Evolutionary conservation across 176 grass and related monocot species (phyloP).

Genomic region (Dendrocalamus sinicus): DNA sequence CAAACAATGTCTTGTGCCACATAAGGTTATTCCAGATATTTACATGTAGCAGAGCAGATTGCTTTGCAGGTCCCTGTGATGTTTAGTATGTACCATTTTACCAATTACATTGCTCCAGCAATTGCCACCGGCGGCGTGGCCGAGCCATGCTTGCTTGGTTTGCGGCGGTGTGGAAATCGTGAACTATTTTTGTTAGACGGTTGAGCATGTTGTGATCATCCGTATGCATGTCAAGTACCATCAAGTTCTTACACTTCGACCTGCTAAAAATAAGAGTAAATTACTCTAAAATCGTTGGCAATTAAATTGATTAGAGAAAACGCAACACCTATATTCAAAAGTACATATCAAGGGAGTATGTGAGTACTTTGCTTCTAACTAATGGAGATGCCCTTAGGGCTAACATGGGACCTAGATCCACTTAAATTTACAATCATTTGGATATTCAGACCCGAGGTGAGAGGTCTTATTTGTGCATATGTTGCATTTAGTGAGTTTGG

Average conservation of each 20-base stretch:
- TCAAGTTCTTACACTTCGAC: not conserved
- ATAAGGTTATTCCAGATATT: conserved; percentile 21
- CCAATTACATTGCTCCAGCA: not conserved
- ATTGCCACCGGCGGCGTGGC: not conserved
- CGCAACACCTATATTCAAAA: not conserved
- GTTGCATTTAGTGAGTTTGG: no score
- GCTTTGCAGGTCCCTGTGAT: not conserved
- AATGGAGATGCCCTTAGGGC: not conserved
- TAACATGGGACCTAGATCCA: not conserved
- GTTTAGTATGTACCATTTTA: not conserved
- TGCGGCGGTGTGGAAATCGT: not conserved
- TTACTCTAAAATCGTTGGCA: not conserved
- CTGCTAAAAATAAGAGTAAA: not conserved
- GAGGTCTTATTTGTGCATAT: no score
- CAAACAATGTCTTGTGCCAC: conserved; percentile 12
- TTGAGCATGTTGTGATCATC: not conserved
- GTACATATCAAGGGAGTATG: not conserved
- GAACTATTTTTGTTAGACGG: not conserved
- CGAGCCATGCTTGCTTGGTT: not conserved
- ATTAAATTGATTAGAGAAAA: not conserved
- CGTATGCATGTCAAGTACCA: not conserved
- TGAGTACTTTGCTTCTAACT: not conserved
- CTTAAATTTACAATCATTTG: not conserved
- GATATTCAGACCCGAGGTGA: not conserved
- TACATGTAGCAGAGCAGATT: not conserved